Conservation (phyloP, 345 rosid genomes). For the Noccaea caerulescens region DNA sequence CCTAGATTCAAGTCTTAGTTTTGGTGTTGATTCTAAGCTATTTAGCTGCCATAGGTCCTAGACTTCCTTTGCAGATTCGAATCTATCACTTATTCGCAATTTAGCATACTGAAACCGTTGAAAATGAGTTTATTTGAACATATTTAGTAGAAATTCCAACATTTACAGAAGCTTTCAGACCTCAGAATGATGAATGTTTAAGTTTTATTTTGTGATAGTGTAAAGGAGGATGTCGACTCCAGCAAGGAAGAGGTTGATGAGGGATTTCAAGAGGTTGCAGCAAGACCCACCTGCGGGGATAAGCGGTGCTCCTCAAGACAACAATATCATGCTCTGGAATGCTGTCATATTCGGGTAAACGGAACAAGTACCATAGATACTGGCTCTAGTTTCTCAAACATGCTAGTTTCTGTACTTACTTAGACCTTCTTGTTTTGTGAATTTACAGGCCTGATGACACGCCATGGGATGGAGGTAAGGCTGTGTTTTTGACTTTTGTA, state of each 20-base stretch:
- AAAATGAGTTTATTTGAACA: not conserved
- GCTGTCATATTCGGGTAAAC: constrained; percentile 69
- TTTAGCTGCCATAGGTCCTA: constrained; percentile 6
- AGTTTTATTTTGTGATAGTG: not conserved
- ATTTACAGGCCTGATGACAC: constrained; percentile 66
- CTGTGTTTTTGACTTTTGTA: not conserved
- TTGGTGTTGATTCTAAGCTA: constrained; percentile 26
- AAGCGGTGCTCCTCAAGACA: constrained; percentile 74
- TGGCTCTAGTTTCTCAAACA: not conserved
- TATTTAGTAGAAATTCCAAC: not conserved
- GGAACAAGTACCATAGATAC: not conserved
- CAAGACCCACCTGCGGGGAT: constrained; percentile 75
- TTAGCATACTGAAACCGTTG: not conserved
- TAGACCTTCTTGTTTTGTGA: constrained; percentile 10
- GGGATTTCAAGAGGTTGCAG: constrained; percentile 72
- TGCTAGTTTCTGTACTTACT: constrained; percentile 1
- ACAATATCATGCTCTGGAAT: constrained; percentile 68
- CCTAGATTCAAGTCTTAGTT: constrained; percentile 25
- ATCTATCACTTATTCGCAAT: not conserved
- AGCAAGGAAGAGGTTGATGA: constrained; percentile 76
- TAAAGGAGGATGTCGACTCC: constrained; percentile 61
- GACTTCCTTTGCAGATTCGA: not conserved
- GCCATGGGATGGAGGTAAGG: constrained; percentile 66
- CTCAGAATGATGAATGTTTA: constrained; percentile 9
- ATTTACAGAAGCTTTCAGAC: not conserved